Conservation (phyloP, 169 alveolate species). For the Plasmodium gonderi region DNA sequence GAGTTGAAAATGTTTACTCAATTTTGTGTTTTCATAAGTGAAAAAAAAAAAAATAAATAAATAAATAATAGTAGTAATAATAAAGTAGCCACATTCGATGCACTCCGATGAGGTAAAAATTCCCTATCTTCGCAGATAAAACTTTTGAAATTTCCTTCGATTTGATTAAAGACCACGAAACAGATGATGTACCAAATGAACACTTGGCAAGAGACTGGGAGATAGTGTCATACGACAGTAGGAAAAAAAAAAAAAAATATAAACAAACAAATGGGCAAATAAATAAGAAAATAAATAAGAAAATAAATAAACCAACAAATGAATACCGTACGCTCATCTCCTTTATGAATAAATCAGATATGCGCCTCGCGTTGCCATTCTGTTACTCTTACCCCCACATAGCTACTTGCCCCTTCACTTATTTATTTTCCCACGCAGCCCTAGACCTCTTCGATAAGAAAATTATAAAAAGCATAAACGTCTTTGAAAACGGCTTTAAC, state of each 20-base stretch:
- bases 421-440: background rate
- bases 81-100: no score
- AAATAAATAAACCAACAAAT: background rate
- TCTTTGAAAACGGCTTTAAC: conserved; percentile 13
- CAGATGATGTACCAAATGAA: background rate
- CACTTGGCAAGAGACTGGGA: conserved; percentile 54
- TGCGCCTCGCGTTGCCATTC: background rate
- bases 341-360: background rate
- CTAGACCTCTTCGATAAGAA: conserved; percentile 30
- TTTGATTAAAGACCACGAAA: conserved; percentile 23
- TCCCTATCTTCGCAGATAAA: conserved; percentile 25
- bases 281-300: background rate
- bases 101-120: no score
- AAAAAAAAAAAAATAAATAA: background rate
- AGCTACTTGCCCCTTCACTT: background rate
- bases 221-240: conserved; percentile 38
- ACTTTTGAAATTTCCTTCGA: conserved; percentile 72
- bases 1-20: no score
- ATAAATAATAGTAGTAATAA: background rate
- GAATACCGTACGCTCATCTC: background rate
- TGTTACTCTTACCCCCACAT: background rate
- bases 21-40: no score
- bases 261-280: background rate
- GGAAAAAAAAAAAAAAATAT: background rate
- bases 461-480: conserved; percentile 54